Evolutionary conservation across 192 early-diverging fungal genomes (phyloP), one percentile per base, ranked within the genome.

Genomic region (Umbelopsis ramanniana): DNA sequence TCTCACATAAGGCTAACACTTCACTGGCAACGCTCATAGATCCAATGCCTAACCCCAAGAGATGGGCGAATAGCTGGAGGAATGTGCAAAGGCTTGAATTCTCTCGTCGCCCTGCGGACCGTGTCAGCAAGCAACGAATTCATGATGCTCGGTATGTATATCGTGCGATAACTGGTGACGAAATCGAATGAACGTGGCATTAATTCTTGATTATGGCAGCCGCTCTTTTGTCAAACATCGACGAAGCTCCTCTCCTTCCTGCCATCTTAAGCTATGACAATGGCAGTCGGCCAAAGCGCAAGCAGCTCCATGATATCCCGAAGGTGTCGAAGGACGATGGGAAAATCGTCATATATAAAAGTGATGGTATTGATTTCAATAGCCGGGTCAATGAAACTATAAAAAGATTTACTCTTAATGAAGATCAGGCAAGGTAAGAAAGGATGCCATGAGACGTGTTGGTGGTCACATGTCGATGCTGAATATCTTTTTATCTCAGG

Each of bases 111-210:
- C 0, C 66, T 87, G 15, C 75, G 83, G 9, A 75, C 82, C 2
- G 69, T 87, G 24, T 74, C 82, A 21, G 80, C 75, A n/a, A 79
- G 74, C 63, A 72, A 78, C 6, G 86, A 87, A 48, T 85, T 87
- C 26, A 82, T 87, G 82, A 84, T 85, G 86, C 53, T 85, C 22
- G 81, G 83, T 85, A 76, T 22, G n/a, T 71, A 53, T 54, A 17
- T 21, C 17, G 0, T 50, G 9, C 5, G 53, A 63, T 12, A 43
- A 5, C 11, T 43, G 40, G 40, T 43, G 40, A 43, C 29, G 29
- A 29, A 29, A 29, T 3, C 29, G 45, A 52, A 71, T 15, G 26
- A 50, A 46, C 38, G 11, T 2, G 40, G 1, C 40, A 12, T 37
- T 15, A 29, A 10, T 4, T 14, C 2, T 72, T 55, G 21, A 45